Evolutionary conservation across 306 rosid species (phyloP), one percentile per base, ranked within the genome.

Genomic region (Fagus crenata): DNA sequence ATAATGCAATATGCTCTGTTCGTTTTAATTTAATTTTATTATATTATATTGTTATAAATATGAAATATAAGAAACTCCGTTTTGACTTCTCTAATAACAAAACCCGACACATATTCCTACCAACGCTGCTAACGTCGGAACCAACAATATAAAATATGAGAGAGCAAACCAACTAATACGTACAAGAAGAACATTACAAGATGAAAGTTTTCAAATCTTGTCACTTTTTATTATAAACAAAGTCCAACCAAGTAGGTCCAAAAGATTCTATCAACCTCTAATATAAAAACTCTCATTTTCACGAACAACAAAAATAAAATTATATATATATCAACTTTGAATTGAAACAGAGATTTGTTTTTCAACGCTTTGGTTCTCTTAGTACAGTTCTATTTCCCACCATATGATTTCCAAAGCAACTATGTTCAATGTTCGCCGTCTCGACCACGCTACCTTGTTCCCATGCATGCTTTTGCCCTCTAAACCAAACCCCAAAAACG

Each of bases 41-140:
- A 46, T 46, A 46, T 2, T 32, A 32, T 61, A 0, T 5, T 12
- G 4, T 1, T 14, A 11, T 12, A 11, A 49, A 49, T 2, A 40
- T 56, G 39, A 13, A 15, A 43, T 32, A 14, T 6, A 31, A 42
- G 56, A 46, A 18, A 12, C 63, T 55, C 43, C 67, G 3, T 81
- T 80, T 90, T 92, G 96, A 92, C 97, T 95, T 90, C 84, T 86
- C 9, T 54, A 68, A 86, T 80, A 82, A 78, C 80, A 76, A 81
- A 85, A 78, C 86, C 95, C 91, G 92, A 90, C 98, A 87, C 96
- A 87, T 81, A 90, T 92, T 90, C 98, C 90, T 73, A 87, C 87
- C 89, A 28, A 75, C 84, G 80, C 91, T 85, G 82, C 42, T 80
- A 82, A 78, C 72, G 87, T 91, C 76, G 67, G 80, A 58, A 76